Evolutionary conservation across 2,329 filamentous ascomycete species (phyloP).

Genomic region (Beauveria australis): DNA sequence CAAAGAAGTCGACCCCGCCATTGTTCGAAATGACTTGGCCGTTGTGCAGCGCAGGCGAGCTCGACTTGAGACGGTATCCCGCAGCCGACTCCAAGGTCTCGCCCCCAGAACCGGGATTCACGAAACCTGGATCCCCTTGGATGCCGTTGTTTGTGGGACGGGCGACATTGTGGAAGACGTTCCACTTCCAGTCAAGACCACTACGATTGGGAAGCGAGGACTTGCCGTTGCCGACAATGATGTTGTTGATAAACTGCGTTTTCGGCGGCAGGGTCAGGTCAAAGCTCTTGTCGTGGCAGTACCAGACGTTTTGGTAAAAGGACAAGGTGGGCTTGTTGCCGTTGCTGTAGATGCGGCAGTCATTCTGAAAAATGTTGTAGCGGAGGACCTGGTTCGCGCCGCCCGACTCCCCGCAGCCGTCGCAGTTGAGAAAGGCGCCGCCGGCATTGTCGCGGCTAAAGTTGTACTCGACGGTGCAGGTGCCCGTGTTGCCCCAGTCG

Average conservation of each 20-base stretch:
- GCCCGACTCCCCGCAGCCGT: constrained; percentile 18
- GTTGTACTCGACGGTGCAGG: constrained; percentile 20
- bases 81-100: constrained; percentile 11
- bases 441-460: constrained; percentile 21
- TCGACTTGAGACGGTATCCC: constrained; percentile 14
- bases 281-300: constrained; percentile 17
- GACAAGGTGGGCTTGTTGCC: constrained; percentile 15
- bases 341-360: constrained; percentile 19
- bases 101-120: constrained; percentile 8
- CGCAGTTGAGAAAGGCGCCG: constrained; percentile 20
- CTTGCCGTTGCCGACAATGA: constrained; percentile 18
- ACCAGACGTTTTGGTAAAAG: constrained; percentile 21
- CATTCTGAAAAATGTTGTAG: constrained; percentile 21
- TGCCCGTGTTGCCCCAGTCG: constrained; percentile 20
- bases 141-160: constrained; percentile 14
- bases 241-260: constrained; percentile 19
- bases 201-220: constrained; percentile 14
- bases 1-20: constrained; percentile 17
- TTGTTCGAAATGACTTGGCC: constrained; percentile 14
- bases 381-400: constrained; percentile 18
- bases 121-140: constrained; percentile 14
- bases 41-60: constrained; percentile 14
- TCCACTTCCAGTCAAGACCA: constrained; percentile 16
- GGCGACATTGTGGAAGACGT: constrained; percentile 17
- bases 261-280: constrained; percentile 14